A percentile compares a stretch with the other conserved stretches of the same genome.
Evolutionary conservation across 2,329 filamentous ascomycete genomes (phyloP).

Genomic region (Chaetomium strumarium): DNA sequence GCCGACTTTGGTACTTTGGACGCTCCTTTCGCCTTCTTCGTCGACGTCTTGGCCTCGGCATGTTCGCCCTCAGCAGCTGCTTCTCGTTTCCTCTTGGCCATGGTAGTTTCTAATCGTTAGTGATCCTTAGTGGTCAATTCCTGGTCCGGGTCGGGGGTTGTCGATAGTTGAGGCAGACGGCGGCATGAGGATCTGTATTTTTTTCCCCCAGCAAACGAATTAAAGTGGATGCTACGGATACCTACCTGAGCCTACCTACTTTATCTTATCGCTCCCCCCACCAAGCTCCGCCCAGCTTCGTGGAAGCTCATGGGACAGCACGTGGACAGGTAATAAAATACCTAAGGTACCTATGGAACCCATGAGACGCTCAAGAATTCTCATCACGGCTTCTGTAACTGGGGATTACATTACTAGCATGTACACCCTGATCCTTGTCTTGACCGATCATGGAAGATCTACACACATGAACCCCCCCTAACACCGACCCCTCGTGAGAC

Average conservation of each 20-base stretch:
- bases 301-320: no score
- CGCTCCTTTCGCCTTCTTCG: conserved; percentile 20
- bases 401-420: conserved; percentile 7
- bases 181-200: background rate
- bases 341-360: no score
- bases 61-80: conserved; percentile 16
- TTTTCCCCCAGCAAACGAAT: conserved; percentile 4
- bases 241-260: no score
- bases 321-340: no score
- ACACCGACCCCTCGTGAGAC: background rate
- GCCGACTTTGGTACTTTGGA: conserved; percentile 9
- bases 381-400: background rate
- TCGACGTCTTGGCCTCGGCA: conserved; percentile 11
- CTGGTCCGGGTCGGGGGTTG: background rate
- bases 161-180: background rate
- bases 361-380: background rate
- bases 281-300: no score
- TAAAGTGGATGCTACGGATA: conserved; percentile 16
- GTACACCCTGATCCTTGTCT: conserved; percentile 7
- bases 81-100: conserved; percentile 31
- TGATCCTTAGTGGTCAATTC: background rate
- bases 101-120: conserved; percentile 11
- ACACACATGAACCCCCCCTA: conserved; percentile 16
- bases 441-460: conserved; percentile 12
- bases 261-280: conserved; percentile 16